Conservation (phyloP, 2,329 filamentous ascomycete species). For the Epichloe gansuensis region DNA sequence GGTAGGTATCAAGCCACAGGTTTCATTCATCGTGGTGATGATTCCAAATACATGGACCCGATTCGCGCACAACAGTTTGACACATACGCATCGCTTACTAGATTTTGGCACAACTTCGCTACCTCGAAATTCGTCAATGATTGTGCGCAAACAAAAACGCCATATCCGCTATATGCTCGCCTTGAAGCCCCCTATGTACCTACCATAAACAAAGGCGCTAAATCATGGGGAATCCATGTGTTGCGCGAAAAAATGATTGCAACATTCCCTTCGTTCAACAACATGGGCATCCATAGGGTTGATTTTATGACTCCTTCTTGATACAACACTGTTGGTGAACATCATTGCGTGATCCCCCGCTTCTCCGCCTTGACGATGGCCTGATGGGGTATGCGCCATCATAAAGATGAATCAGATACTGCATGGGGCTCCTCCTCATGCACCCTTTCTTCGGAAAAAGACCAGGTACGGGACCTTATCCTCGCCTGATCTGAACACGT, state of each 20-base stretch:
- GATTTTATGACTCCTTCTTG: no score
- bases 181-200: background rate
- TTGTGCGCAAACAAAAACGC: background rate
- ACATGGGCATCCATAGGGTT: no score
- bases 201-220: background rate
- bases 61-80: no score
- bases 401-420: no score
- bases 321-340: no score
- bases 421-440: background rate
- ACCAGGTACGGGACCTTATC: conserved; percentile 33
- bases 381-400: no score
- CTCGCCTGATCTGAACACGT: conserved; percentile 25
- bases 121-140: background rate
- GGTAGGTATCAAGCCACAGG: no score
- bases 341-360: no score
- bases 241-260: background rate
- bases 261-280: background rate
- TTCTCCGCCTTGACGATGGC: no score
- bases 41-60: no score
- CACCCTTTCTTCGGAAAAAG: conserved; percentile 29
- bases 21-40: no score
- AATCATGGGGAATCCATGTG: background rate
- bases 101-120: background rate
- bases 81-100: background rate
- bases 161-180: conserved; percentile 2